Evolutionary conservation across 805 yeast species (phyloP), one percentile per base, ranked within the genome.

Genomic region (Scheffersomyces amazonensis): DNA sequence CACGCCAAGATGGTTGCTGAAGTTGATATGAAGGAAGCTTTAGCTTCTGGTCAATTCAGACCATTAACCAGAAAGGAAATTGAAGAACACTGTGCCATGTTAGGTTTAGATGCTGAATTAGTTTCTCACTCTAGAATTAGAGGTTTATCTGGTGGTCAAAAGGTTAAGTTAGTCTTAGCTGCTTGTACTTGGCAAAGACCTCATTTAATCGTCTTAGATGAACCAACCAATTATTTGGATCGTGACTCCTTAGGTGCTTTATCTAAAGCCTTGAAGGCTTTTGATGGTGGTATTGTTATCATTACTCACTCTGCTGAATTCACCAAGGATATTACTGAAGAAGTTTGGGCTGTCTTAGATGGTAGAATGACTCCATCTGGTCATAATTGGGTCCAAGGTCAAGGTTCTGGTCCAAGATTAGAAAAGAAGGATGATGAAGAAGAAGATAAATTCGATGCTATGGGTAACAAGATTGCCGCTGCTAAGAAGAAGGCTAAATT

Each of bases 161-260:
- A 93, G 84, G 99, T 93, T 75, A 93, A 93, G 80, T 86, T 93
- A 71, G 99, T 93, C 64, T 78, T 93, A 64, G 99, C 99, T 75
- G 99, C 98, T 75, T 88, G 98, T 84, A 90, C 98, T 46, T 93
- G 99, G 99, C 97, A 91, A 81, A 91, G 98, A 82, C 99, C 99
- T 69, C 99, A 93, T 72, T 81, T 93, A 79, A 90, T 93, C 62
- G 99, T 93, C 59, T 86, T 93, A 73, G 99, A 93, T 79, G 99
- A 91, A 81, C 99, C 99, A 76, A 93, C 99, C 64, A 91, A 91
- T 79, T 93, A 91, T 76, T 80, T 91, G 80, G 99, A 91, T 75
- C 83, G 99, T 78, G 99, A 93, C 77, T 93, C 99, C 54, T 83
- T 93, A 68, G 99, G 99, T 69, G 99, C 99, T 72, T 83, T 93